These are phyloP conservation scores for Populus trichocarpa DNA, from an alignment of 441 rosid species.

Conservation along the genomic window DNA sequence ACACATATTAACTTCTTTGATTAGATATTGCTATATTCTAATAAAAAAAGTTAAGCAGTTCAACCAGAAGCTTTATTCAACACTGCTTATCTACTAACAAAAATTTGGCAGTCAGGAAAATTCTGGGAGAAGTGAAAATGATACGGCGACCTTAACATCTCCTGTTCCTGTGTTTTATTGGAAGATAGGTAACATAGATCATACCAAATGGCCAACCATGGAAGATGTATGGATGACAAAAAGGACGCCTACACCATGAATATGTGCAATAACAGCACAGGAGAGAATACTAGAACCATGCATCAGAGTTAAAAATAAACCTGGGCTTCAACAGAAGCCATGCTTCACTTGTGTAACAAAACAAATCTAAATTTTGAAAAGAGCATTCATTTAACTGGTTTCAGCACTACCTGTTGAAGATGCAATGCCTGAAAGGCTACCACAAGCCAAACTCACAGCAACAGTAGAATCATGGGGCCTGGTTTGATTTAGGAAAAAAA, in stretches of 20 bases:
- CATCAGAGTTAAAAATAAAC: not conserved
- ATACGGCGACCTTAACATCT: constrained; percentile 13
- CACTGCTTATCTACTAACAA: constrained; percentile 11
- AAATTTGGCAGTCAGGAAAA: constrained; percentile 2
- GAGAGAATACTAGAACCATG: constrained; percentile 1
- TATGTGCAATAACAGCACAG: constrained; percentile 8
- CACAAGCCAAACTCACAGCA: constrained; percentile 76
- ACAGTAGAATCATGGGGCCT: constrained; percentile 79
- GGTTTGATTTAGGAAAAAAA: constrained; percentile 13
- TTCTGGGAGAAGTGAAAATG: constrained; percentile 3
- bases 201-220: not conserved
- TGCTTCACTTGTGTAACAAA: constrained; percentile 5
- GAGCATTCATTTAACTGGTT: constrained; percentile 9
- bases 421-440: constrained; percentile 21
- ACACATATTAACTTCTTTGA: constrained; percentile 36
- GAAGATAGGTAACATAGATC: not conserved
- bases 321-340: not conserved
- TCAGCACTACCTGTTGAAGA: constrained; percentile 76
- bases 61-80: constrained; percentile 19
- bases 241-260: not conserved
- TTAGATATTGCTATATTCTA: constrained; percentile 19
- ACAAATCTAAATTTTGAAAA: not conserved
- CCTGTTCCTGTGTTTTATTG: not conserved
- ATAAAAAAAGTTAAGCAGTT: constrained; percentile 17
- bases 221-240: not conserved